Evolutionary conservation across 179 eudicot genomes (phyloP).

Genomic region (Drosera spatulata): DNA sequence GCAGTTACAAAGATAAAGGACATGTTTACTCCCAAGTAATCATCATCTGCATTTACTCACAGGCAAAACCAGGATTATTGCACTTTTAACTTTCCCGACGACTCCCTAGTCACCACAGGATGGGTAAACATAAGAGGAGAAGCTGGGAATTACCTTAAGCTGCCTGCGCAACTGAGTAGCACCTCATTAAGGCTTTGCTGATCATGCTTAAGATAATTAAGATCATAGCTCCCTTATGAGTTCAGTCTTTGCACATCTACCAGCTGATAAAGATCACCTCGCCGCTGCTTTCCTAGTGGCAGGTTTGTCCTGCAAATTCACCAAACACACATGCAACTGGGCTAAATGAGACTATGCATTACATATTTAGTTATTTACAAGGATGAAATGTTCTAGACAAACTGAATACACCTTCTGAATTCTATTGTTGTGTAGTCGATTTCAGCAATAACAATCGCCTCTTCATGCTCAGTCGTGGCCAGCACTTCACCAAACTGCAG

Average conservation of each 20-base stretch:
- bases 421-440: conserved; percentile 32
- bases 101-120: too few relatives aligned
- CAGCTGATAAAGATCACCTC: conserved; percentile 32
- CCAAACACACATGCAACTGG: not conserved
- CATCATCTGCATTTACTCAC: too few relatives aligned
- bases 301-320: conserved; percentile 27
- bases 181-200: too few relatives aligned
- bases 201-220: too few relatives aligned
- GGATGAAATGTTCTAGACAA: not conserved
- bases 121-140: too few relatives aligned
- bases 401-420: conserved; percentile 26
- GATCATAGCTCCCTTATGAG: not conserved
- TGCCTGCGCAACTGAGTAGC: too few relatives aligned
- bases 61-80: too few relatives aligned
- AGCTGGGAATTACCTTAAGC: too few relatives aligned
- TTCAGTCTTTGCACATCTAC: conserved; percentile 27
- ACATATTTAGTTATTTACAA: not conserved
- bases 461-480: conserved; percentile 45
- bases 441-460: conserved; percentile 38
- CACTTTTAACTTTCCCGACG: too few relatives aligned
- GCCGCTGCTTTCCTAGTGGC: conserved; percentile 36
- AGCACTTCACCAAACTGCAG: conserved; percentile 45
- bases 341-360: not conserved
- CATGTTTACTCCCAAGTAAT: too few relatives aligned
- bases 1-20: too few relatives aligned